These are phyloP conservation scores for Colletotrichum noveboracense DNA, from an alignment of 2,329 filamentous ascomycete species.

Conservation along the genomic window DNA sequence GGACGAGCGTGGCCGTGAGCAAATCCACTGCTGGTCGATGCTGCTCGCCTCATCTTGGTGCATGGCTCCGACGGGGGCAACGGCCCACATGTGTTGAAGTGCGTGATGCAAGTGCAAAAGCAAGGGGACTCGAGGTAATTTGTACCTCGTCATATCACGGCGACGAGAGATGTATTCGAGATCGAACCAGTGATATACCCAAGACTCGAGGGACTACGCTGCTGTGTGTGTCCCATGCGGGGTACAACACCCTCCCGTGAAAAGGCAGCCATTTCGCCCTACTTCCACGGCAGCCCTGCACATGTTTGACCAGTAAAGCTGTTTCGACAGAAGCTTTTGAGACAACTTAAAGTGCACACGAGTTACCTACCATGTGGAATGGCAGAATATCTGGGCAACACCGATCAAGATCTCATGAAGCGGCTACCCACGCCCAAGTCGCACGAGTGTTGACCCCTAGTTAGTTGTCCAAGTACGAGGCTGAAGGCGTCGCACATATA, in stretches of 20 bases:
- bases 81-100: not conserved
- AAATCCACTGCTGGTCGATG: not conserved
- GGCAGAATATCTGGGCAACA: not conserved
- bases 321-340: constrained; percentile 15
- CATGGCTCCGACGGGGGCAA: not conserved
- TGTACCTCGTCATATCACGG: not conserved
- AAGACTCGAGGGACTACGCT: constrained; percentile 5
- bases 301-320: not conserved
- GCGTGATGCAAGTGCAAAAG: constrained; percentile 9
- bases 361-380: not conserved
- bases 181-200: constrained; percentile 7
- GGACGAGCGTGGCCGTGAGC: not conserved
- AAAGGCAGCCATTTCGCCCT: constrained; percentile 14
- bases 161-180: not conserved
- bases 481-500: not conserved
- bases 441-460: not conserved
- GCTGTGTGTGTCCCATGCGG: constrained; percentile 2
- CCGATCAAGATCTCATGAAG: not conserved
- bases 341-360: constrained; percentile 9
- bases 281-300: constrained; percentile 20
- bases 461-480: not conserved
- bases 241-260: not conserved
- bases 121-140: not conserved
- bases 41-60: constrained; percentile 20
- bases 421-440: not conserved